phyloP scores from a whole-genome alignment of 2,329 filamentous ascomycete species.

The Diatrype stigma region DNA sequence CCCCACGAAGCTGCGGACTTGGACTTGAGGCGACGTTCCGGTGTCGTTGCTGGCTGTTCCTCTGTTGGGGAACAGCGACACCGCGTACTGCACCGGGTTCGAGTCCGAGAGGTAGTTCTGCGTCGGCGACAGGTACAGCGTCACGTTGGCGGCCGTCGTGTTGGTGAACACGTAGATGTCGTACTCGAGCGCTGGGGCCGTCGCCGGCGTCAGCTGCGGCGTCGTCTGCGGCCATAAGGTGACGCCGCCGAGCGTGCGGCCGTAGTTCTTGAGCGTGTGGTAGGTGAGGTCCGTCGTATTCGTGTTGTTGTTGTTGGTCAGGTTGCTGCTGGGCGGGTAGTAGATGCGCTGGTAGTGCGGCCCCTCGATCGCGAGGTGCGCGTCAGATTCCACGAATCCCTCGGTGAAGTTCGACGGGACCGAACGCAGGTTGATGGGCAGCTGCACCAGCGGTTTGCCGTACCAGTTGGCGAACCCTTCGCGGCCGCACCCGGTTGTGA shows the following conservation, averaged over 20 bases:
- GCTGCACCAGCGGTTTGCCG: slow-evolving; percentile 41
- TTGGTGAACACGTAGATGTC: slow-evolving; percentile 58
- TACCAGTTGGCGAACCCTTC: slow-evolving; percentile 27
- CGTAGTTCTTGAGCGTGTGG: slow-evolving; percentile 49
- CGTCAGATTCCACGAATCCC: slow-evolving; percentile 61
- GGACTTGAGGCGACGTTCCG: slow-evolving; percentile 24
- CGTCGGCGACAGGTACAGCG: slow-evolving; percentile 48
- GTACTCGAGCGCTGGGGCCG: slow-evolving; percentile 56
- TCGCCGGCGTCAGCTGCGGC: slow-evolving; percentile 43
- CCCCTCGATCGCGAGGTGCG: slow-evolving; percentile 52
- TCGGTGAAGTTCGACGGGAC: slow-evolving; percentile 47
- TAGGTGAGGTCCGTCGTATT: slow-evolving; percentile 43
- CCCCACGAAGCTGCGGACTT: slow-evolving; percentile 35
- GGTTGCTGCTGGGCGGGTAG: slow-evolving; percentile 18
- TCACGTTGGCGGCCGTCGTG: slow-evolving; percentile 37
- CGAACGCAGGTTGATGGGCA: slow-evolving; percentile 49
- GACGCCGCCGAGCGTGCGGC: slow-evolving; percentile 55
- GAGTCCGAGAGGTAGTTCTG: slow-evolving; percentile 49
- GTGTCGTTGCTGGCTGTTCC: slow-evolving; percentile 15
- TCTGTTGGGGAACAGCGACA: slow-evolving; percentile 32
- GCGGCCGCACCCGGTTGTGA: slow-evolving; percentile 33
- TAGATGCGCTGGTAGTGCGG: slow-evolving; percentile 45
- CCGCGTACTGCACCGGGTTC: slow-evolving; percentile 36
- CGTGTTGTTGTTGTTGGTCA: too few species aligned
- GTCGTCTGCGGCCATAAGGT: slow-evolving; percentile 50